Evolutionary conservation across 257 asterid genomes (phyloP).

Genomic region (Osmanthus fragrans): DNA sequence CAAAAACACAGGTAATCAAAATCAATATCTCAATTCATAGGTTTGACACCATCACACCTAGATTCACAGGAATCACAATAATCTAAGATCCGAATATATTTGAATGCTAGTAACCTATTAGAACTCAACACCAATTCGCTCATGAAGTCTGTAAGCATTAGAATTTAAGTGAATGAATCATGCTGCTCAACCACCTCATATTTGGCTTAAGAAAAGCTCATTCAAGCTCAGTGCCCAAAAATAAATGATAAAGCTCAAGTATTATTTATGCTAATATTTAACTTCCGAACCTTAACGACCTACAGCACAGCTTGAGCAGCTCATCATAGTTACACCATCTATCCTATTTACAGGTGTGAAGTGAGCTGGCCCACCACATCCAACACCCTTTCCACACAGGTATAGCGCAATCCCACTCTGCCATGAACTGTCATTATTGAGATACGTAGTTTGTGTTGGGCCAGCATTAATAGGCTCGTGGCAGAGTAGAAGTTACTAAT

Average conservation of each 20-base stretch:
- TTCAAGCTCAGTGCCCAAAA: background rate
- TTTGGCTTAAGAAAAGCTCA: background rate
- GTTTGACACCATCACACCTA: background rate
- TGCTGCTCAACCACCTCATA: background rate
- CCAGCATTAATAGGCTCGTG: background rate
- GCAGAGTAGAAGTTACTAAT: too few species aligned
- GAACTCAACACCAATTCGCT: background rate
- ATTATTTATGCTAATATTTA: background rate
- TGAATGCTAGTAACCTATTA: background rate
- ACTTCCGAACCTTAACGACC: background rate
- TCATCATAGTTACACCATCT: too few species aligned
- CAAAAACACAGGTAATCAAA: background rate
- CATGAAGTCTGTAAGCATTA: background rate
- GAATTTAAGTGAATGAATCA: background rate
- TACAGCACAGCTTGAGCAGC: too few species aligned
- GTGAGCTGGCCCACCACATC: background rate
- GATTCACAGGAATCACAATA: background rate
- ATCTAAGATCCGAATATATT: background rate
- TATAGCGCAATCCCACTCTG: background rate
- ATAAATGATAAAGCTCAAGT: background rate
- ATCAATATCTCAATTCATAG: background rate
- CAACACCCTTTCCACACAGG: background rate
- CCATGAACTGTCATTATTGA: background rate
- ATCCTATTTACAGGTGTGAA: too few species aligned
- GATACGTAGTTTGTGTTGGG: background rate